Base-by-base conservation (phyloP, 1,139 yeast species). In the Ogataea hybrid region DNA sequence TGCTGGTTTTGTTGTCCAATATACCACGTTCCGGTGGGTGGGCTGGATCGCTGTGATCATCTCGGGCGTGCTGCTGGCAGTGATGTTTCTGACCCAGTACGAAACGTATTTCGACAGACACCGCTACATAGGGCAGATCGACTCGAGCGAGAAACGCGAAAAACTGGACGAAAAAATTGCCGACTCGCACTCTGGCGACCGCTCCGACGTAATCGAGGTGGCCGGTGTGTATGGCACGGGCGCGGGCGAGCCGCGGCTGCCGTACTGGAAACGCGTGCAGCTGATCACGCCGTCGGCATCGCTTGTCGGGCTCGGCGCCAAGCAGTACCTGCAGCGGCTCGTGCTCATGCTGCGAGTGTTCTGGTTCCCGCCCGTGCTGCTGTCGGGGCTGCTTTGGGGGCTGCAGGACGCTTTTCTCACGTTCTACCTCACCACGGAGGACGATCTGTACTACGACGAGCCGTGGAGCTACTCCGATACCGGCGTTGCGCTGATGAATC, bases 341-440 rank as follows among this genome's bases (percentile, higher is more conserved):
- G 57, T 70, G 42, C 64, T 77, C 46, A 81, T 81, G 61, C 67
- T 84, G 49, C 74, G 81, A 57, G 88, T 84, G 43, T 81, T 86
- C 53, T 68, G 80, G 31, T 81, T 84, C 59, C 92, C 92, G 1
- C 89, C 94, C 0, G 94, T 86, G n/a, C 71, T 88, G 62, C 71
- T 82, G 37, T 81, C 92, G 2, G 95, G 95, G 17, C 52, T 84
- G 16, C 75, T 84, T 52, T 86, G 95, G 95, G 95, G 95, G 25
- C 70, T 81, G 43, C 95, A 86, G 62, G 90, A 84, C 58, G 87
- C 92, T 1, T 83, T 84, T 62, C 71, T 86, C 64, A 79, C 94
- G 0, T 86, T 86, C 56, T 86, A 84, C 59, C 65, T 85, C 55
- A 85, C 95, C 15, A 81, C 92, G 5, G 87, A 84, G 61, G 92